Evolutionary conservation across 352 stramenopile species (phyloP).

Genomic region (Thalassiosira mediterranea): DNA sequence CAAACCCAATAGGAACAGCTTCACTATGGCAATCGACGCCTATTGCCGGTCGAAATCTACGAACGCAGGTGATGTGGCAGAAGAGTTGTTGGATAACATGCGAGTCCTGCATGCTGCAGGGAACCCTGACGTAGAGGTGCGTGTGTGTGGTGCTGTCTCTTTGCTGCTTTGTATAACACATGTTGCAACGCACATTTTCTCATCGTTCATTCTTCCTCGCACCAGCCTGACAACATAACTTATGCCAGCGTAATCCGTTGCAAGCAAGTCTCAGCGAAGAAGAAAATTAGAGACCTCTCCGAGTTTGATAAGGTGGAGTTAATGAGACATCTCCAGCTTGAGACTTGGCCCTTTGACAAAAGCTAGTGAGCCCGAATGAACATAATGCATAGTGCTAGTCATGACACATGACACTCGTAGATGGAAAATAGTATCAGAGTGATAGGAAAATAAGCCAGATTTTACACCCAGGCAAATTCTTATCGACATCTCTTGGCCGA

Average conservation of each 20-base stretch:
- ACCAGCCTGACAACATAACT: conserved; percentile 38
- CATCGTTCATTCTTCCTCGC: too few species aligned
- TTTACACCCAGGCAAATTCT: too few species aligned
- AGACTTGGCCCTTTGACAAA: conserved; percentile 52
- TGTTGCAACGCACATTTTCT: too few species aligned
- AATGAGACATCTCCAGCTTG: conserved; percentile 45
- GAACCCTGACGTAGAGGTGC: conserved; percentile 47
- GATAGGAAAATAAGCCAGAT: too few species aligned
- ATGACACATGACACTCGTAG: too few species aligned
- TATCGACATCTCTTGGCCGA: too few species aligned
- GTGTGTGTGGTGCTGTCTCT: too few species aligned
- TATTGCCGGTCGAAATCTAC: conserved; percentile 17
- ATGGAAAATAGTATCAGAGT: too few species aligned
- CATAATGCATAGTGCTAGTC: too few species aligned
- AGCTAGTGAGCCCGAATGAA: too few species aligned
- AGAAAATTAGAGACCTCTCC: conserved; percentile 13
- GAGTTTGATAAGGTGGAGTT: conserved; percentile 41
- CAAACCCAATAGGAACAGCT: conserved; percentile 20
- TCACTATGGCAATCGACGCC: conserved; percentile 50
- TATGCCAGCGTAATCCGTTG: conserved; percentile 45
- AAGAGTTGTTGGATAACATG: conserved; percentile 54
- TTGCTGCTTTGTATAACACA: too few species aligned
- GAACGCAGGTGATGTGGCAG: conserved; percentile 26
- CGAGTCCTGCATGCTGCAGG: conserved; percentile 46
- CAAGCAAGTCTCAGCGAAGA: conserved; percentile 23